phyloP scores from a whole-genome alignment of 768 basidiomycete species.

The Mycena belliarum region DNA sequence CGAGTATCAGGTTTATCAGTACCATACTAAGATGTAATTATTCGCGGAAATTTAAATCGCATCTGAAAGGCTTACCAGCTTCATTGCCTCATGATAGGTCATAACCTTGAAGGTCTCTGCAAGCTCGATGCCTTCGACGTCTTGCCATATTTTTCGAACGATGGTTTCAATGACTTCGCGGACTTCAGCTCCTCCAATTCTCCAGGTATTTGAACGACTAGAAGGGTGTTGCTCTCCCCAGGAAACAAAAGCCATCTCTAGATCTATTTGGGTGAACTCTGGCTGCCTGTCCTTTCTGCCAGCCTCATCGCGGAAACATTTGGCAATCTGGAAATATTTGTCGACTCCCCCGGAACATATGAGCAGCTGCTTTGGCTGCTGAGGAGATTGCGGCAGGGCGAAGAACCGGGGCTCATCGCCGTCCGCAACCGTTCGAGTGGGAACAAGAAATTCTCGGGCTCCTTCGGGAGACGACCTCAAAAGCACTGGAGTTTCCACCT shows the following conservation, averaged over 20 bases:
- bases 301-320: constrained; percentile 95
- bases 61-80: constrained; percentile 52
- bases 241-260: constrained; percentile 94
- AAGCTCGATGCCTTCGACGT: constrained; percentile 63
- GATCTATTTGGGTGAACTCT: constrained; percentile 95
- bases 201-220: constrained; percentile 52
- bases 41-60: constrained; percentile 7
- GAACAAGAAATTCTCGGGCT: constrained; percentile 91
- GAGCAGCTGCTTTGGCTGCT: constrained; percentile 93
- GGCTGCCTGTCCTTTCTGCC: constrained; percentile 94
- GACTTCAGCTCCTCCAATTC: constrained; percentile 85
- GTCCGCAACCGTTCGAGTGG: constrained; percentile 56
- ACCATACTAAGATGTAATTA: constrained; percentile 63
- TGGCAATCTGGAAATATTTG: constrained; percentile 89
- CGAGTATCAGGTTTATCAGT: constrained; percentile 95
- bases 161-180: constrained; percentile 77
- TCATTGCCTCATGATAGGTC: constrained; percentile 92
- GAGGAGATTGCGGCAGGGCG: constrained; percentile 91
- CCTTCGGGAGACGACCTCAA: constrained; percentile 93
- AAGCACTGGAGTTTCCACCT: constrained; percentile 92
- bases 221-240: constrained; percentile 54
- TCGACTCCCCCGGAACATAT: constrained; percentile 90
- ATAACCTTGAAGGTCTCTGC: constrained; percentile 72
- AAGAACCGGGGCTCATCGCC: constrained; percentile 60
- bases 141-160: constrained; percentile 74